phyloP scores from a whole-genome alignment of 495 filamentous ascomycete species.

The Paragyromitra xinjiangensis region DNA sequence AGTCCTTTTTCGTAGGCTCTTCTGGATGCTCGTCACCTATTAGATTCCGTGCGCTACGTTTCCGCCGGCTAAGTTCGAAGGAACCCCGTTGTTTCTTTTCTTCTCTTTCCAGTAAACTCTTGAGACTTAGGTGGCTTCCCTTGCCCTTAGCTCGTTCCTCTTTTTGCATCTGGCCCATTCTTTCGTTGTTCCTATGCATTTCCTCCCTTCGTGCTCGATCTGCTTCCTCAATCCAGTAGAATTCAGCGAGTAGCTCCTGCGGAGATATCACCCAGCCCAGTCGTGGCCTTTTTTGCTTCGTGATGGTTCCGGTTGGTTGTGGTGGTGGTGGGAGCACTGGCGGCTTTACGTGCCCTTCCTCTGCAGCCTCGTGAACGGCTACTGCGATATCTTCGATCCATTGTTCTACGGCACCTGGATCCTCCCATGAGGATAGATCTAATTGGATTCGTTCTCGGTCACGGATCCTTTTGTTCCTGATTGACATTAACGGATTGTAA shows the following conservation, averaged over 20 bases:
- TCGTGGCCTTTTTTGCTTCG: constrained; percentile 53
- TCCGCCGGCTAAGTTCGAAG: constrained; percentile 42
- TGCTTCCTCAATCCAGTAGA: constrained; percentile 56
- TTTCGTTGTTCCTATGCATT: constrained; percentile 7
- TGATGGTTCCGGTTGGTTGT: constrained; percentile 25
- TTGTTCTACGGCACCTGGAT: constrained; percentile 50
- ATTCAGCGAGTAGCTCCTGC: constrained; percentile 56
- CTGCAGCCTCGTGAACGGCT: constrained; percentile 32
- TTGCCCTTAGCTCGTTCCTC: constrained; percentile 31
- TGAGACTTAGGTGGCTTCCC: constrained; percentile 43
- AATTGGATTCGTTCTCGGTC: constrained; percentile 56
- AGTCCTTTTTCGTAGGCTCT: constrained; percentile 26
- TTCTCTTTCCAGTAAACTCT: constrained; percentile 43
- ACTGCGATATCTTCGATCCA: constrained; percentile 55
- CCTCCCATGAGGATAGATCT: constrained; percentile 55
- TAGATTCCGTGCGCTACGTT: constrained; percentile 24
- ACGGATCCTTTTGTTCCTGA: constrained; percentile 53
- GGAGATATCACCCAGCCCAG: constrained; percentile 55
- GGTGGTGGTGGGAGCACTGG: constrained; percentile 52
- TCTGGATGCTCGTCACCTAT: constrained; percentile 14
- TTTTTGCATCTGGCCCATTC: constrained; percentile 26
- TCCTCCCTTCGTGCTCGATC: constrained; percentile 35
- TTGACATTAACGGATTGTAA: constrained; percentile 56
- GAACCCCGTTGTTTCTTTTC: constrained; percentile 38
- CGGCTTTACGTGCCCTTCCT: constrained; percentile 4